phyloP scores from a whole-genome alignment of 257 asterid species.

The Penstemon barbatus region DNA sequence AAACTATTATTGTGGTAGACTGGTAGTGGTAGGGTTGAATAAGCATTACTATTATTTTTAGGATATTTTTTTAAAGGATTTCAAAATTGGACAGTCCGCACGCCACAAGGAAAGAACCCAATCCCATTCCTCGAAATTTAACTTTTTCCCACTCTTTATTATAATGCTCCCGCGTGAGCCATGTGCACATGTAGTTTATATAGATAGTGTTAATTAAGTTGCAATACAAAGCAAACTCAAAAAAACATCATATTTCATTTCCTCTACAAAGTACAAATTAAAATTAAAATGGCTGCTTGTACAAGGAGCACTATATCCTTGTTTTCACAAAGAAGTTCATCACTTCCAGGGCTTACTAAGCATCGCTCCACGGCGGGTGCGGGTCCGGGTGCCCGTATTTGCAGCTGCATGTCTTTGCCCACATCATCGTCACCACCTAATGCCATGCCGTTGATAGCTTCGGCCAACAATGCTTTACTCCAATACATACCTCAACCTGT shows the following conservation, averaged over 20 bases:
- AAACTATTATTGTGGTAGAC: too few species aligned
- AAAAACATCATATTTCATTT: background rate
- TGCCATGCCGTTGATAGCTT: background rate
- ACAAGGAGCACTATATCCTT: conserved; percentile 20
- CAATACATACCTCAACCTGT: conserved; percentile 25
- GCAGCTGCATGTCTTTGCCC: conserved; percentile 14
- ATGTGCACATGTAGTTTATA: conserved; percentile 9
- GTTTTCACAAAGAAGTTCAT: conserved; percentile 14
- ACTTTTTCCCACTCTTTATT: background rate
- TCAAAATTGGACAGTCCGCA: too few species aligned
- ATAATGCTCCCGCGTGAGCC: conserved; percentile 28
- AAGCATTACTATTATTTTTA: too few species aligned
- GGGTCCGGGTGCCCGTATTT: conserved; percentile 16
- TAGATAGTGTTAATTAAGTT: background rate
- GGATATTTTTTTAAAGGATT: too few species aligned
- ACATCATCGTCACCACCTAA: background rate
- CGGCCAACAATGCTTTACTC: conserved; percentile 23
- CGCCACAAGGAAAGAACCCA: too few species aligned
- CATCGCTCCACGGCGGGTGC: background rate
- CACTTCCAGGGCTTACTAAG: conserved; percentile 14
- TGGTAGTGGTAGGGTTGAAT: too few species aligned
- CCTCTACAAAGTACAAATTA: too few species aligned
- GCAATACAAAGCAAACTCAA: too few species aligned
- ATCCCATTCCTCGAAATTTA: background rate
- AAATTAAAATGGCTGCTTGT: conserved; percentile 26